A percentile compares a stretch with the other conserved stretches of the same genome.
Conservation (phyloP, 78 protist species). For the Cavenderia fasciculata region DNA sequence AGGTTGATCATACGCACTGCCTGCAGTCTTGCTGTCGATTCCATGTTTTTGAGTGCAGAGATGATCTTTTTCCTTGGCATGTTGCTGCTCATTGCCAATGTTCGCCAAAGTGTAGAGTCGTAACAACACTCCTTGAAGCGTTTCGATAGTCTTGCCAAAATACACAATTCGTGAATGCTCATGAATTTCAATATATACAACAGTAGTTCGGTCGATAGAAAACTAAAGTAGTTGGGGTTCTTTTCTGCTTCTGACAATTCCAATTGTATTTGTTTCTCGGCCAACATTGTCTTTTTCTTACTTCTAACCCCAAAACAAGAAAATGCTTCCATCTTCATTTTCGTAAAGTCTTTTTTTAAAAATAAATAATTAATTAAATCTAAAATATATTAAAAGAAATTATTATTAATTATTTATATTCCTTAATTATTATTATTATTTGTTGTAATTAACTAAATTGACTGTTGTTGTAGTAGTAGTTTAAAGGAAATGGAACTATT, state of each 20-base stretch:
- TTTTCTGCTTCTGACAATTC: constrained; percentile 31
- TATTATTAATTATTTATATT: no score
- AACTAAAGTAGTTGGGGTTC: constrained; percentile 47
- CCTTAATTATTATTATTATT: no score
- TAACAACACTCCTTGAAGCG: constrained; percentile 73
- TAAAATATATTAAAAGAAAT: no score
- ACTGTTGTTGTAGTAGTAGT: no score
- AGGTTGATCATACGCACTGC: constrained; percentile 59
- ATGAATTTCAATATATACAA: constrained; percentile 31
- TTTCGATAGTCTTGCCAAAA: constrained; percentile 21
- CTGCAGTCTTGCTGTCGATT: constrained; percentile 7
- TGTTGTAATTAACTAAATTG: no score
- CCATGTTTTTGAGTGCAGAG: constrained; percentile 56
- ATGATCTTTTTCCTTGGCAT: constrained; percentile 52
- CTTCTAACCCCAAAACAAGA: constrained; percentile 60
- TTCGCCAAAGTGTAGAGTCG: constrained; percentile 60
- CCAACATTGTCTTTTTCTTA: constrained; percentile 16
- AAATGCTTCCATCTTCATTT: constrained; percentile 72
- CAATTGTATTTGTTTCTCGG: constrained; percentile 34
- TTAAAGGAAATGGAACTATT: no score
- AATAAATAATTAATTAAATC: no score
- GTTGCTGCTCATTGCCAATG: constrained; percentile 7
- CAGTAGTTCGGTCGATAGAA: constrained; percentile 49
- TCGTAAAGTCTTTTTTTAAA: no score
- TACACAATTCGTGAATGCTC: constrained; percentile 31